phyloP scores from a whole-genome alignment of 1,139 yeast species.

The Yarrowia galli region DNA sequence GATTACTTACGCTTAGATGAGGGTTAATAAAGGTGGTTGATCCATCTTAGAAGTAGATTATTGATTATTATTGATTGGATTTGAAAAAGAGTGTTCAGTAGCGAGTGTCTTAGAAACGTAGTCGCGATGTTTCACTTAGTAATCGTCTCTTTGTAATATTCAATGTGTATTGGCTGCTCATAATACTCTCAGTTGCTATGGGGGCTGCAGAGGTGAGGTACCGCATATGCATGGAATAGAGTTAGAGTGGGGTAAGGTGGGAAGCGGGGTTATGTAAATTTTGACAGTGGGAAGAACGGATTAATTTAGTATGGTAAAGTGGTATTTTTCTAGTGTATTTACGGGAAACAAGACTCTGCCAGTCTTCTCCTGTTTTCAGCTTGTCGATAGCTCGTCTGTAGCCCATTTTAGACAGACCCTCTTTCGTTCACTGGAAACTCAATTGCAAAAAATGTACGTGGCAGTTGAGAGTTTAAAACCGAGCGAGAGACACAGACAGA shows the following conservation, averaged over 20 bases:
- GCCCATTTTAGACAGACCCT: not conserved
- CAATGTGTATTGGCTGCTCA: not conserved
- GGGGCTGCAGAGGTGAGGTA: conserved; percentile 1
- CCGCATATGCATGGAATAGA: not conserved
- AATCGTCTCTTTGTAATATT: too few species aligned
- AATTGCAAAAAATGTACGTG: conserved; percentile 13
- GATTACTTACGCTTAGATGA: conserved; percentile 44
- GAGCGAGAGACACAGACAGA: too few species aligned
- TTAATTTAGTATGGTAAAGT: too few species aligned
- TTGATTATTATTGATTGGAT: not conserved
- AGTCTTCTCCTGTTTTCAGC: not conserved
- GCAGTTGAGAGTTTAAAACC: conserved; percentile 3
- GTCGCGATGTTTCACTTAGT: too few species aligned
- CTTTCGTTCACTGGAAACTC: not conserved
- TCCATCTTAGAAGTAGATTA: not conserved
- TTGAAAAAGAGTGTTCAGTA: too few species aligned
- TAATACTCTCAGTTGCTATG: conserved; percentile 1
- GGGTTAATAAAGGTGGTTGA: not conserved
- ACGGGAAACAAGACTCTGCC: too few species aligned
- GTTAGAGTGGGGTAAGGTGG: conserved; percentile 10
- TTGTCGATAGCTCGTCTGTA: not conserved
- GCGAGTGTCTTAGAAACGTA: too few species aligned
- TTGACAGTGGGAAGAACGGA: too few species aligned
- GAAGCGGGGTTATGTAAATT: not conserved
- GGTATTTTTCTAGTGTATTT: too few species aligned